Conservation (phyloP, 139 green algal genomes). For the Chlamydomonas asymmetrica region DNA sequence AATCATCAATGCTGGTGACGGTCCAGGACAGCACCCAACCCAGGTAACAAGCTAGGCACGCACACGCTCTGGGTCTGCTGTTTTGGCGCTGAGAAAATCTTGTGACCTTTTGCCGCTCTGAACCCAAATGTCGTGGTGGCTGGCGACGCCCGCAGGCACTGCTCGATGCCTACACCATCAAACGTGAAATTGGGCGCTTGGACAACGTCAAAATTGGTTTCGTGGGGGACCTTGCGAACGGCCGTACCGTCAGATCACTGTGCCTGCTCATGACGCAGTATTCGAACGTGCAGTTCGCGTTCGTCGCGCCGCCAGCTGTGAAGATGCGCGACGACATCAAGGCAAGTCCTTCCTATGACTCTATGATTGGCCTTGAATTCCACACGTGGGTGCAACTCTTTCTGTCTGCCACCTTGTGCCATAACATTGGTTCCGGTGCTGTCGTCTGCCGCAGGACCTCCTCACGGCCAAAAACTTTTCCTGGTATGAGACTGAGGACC, state of each 20-base stretch:
- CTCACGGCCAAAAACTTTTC: constrained; percentile 66
- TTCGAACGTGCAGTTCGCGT: constrained; percentile 82
- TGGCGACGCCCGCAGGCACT: constrained; percentile 77
- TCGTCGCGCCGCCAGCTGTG: constrained; percentile 92
- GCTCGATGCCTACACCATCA: constrained; percentile 98
- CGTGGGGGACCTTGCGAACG: constrained; percentile 97
- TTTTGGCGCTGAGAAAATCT: neutral
- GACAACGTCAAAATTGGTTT: constrained; percentile 90
- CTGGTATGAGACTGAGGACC: constrained; percentile 70
- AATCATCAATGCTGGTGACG: constrained; percentile 96
- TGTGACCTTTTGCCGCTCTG: no score
- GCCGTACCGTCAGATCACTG: constrained; percentile 86
- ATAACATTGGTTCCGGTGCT: neutral
- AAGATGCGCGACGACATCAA: constrained; percentile 98
- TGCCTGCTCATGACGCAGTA: constrained; percentile 87
- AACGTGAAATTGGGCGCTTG: constrained; percentile 88
- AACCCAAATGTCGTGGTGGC: no score
- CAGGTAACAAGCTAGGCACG: constrained; percentile 66
- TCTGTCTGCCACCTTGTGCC: no score
- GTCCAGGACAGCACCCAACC: constrained; percentile 97
- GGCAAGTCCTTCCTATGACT: constrained; percentile 38
- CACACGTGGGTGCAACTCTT: neutral
- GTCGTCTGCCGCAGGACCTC: constrained; percentile 23
- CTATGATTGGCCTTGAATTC: neutral
- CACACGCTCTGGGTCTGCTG: no score